These are phyloP conservation scores for Euphorbia lathyris DNA, from an alignment of 345 rosid genomes.

Conservation along the genomic window DNA sequence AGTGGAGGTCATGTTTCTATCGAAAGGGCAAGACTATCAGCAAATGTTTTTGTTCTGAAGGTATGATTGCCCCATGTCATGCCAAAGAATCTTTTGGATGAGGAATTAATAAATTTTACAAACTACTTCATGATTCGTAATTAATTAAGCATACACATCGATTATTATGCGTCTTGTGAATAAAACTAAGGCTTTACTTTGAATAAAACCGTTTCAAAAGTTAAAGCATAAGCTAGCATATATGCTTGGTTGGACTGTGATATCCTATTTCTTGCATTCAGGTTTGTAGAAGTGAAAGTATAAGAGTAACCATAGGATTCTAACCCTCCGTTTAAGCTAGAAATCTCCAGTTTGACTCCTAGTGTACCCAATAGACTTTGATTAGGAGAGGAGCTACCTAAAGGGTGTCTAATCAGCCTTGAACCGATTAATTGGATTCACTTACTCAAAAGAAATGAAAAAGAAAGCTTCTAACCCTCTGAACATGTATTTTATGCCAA, in stretches of 20 bases:
- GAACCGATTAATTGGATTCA: no score
- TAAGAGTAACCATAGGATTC: no score
- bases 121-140: background rate
- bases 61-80: conserved; percentile 33
- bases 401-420: no score
- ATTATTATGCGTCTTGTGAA: background rate
- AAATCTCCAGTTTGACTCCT: no score
- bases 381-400: no score
- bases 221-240: background rate
- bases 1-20: conserved; percentile 34
- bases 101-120: background rate
- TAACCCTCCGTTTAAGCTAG: no score
- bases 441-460: background rate
- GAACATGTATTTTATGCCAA: background rate
- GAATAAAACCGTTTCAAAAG: background rate
- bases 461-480: background rate
- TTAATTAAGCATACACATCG: background rate
- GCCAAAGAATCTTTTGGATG: conserved; percentile 1
- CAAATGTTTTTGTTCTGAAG: conserved; percentile 61
- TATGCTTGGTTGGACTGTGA: background rate
- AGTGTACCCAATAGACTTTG: no score
- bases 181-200: background rate
- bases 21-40: conserved; percentile 47
- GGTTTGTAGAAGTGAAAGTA: background rate
- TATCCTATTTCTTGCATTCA: background rate